Percentiles rank a stretch among this genome's conserved stretches.
These are phyloP conservation scores for Calendula officinalis DNA, from an alignment of 129 eudicot species.

Conservation along the genomic window DNA sequence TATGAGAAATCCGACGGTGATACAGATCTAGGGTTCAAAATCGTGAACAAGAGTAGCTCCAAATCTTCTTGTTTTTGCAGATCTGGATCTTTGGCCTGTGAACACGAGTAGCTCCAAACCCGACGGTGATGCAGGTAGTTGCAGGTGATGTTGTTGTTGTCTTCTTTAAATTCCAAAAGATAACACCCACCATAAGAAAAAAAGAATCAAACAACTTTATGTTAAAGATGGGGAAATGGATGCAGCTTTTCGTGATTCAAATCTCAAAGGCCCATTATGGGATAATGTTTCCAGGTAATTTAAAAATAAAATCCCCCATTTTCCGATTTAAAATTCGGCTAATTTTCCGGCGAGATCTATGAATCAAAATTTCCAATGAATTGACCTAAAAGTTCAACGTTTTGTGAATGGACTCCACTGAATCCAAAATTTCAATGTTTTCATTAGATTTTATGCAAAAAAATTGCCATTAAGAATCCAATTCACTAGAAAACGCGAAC, in stretches of 20 bases:
- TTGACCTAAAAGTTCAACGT: conserved; percentile 28
- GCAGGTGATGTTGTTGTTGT: too few species aligned
- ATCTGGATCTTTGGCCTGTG: too few species aligned
- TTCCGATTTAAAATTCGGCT: conserved; percentile 6
- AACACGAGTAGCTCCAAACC: too few species aligned
- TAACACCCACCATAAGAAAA: too few species aligned
- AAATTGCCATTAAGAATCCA: neutral
- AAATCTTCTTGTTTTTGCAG: too few species aligned
- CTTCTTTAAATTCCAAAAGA: too few species aligned
- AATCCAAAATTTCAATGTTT: neutral
- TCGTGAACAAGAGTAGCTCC: too few species aligned
- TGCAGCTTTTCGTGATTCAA: conserved; percentile 48
- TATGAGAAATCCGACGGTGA: too few species aligned
- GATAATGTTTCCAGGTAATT: conserved; percentile 52
- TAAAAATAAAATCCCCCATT: neutral
- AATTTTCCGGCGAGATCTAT: conserved; percentile 35
- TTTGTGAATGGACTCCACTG: conserved; percentile 12
- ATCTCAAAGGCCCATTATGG: conserved; percentile 54
- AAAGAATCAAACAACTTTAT: too few species aligned
- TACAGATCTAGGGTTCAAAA: too few species aligned
- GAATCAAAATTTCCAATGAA: conserved; percentile 3
- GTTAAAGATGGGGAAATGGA: too few species aligned
- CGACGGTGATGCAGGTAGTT: too few species aligned
- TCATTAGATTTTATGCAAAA: neutral
- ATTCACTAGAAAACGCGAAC: conserved; percentile 5